A percentile compares a stretch with the other conserved stretches of the same genome.
Evolutionary conservation across 1,139 yeast species (phyloP).

Genomic region (Magnusiomyces fungicola): DNA sequence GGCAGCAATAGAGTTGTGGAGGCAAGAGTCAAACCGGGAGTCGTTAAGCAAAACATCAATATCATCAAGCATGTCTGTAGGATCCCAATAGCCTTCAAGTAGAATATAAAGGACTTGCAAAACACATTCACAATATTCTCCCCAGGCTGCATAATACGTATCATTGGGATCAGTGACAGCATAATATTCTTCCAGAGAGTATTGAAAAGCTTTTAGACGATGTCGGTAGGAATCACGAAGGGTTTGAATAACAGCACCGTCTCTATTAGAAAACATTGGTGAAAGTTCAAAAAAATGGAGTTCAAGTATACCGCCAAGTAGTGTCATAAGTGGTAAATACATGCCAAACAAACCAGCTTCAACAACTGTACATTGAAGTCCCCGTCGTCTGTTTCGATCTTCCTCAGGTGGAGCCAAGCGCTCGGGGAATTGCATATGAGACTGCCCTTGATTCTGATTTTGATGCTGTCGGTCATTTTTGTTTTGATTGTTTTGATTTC

Average conservation of each 20-base stretch:
- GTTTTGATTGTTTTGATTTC: neutral
- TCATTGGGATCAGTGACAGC: constrained; percentile 10
- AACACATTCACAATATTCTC: constrained; percentile 23
- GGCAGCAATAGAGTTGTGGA: constrained; percentile 24
- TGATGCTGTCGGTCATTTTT: neutral
- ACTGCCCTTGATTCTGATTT: neutral
- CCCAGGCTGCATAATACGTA: constrained; percentile 20
- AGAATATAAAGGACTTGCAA: constrained; percentile 25
- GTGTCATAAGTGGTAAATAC: constrained; percentile 25
- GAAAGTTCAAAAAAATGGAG: constrained; percentile 20
- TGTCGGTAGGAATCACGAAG: constrained; percentile 20
- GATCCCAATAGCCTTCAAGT: constrained; percentile 25
- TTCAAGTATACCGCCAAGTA: constrained; percentile 23
- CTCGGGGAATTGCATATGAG: neutral
- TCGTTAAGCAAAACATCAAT: constrained; percentile 23
- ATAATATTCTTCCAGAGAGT: constrained; percentile 20
- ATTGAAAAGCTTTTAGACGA: constrained; percentile 22
- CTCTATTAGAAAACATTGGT: constrained; percentile 16
- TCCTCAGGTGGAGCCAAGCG: constrained; percentile 18
- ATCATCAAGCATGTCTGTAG: constrained; percentile 22
- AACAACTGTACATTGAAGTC: constrained; percentile 16
- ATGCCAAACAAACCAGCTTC: constrained; percentile 25
- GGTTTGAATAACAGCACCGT: constrained; percentile 17
- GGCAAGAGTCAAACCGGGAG: constrained; percentile 23
- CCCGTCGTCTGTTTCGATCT: constrained; percentile 21